phyloP scores from a whole-genome alignment of 306 rosid species.

The Corylus avellana region DNA sequence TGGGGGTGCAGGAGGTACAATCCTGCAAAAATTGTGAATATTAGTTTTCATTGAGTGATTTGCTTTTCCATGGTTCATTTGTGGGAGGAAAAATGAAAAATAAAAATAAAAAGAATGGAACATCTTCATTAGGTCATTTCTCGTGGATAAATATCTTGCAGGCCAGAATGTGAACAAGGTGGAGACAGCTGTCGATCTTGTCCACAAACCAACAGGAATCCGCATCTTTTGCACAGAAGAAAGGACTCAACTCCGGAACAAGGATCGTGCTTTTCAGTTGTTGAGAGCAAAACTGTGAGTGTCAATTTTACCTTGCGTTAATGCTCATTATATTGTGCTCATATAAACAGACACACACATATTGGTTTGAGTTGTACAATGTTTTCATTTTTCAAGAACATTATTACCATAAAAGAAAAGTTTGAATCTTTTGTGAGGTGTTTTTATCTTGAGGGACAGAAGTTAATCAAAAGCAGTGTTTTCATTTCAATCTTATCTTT shows the following conservation, averaged over 20 bases:
- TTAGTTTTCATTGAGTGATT: constrained; percentile 21
- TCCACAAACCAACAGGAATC: constrained; percentile 96
- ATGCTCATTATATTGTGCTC: constrained; percentile 11
- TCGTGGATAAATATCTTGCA: constrained; percentile 44
- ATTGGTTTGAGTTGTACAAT: constrained; percentile 10
- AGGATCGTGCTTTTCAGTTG: constrained; percentile 84
- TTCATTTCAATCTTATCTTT: not conserved
- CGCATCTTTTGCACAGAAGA: constrained; percentile 99
- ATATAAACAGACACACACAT: not conserved
- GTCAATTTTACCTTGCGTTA: constrained; percentile 6
- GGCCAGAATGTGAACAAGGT: constrained; percentile 99
- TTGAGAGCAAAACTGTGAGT: constrained; percentile 95
- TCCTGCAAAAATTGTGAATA: constrained; percentile 12
- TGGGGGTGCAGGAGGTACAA: constrained; percentile 99
- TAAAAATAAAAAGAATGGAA: not conserved
- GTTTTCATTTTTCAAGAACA: constrained; percentile 4
- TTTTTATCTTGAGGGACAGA: constrained; percentile 21
- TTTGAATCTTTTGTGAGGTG: constrained; percentile 23
- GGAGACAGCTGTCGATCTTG: constrained; percentile 95
- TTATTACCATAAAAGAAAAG: constrained; percentile 21
- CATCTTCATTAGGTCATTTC: constrained; percentile 19
- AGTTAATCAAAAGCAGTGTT: not conserved
- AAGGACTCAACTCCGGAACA: constrained; percentile 90
- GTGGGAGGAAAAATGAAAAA: constrained; percentile 8
- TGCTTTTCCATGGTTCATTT: constrained; percentile 21